Percentiles rank a stretch among this genome's conserved stretches.
phyloP scores from a whole-genome alignment of 257 asterid species.

The Capsicum chinense region DNA sequence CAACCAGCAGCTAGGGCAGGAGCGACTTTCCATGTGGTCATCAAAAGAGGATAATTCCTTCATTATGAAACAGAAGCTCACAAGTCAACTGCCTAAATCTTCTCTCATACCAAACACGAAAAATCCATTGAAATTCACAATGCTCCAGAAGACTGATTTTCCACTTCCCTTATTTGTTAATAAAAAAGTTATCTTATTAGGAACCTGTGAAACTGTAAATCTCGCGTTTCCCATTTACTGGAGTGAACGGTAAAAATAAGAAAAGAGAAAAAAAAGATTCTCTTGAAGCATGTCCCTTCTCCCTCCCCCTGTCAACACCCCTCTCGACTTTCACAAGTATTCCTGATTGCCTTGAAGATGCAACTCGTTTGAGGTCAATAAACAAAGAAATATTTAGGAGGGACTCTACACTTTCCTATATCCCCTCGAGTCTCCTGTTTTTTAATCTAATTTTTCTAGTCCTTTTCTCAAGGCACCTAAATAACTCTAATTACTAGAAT shows the following conservation, averaged over 20 bases:
- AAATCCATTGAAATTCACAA: background rate
- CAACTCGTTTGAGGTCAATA: background rate
- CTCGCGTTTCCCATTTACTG: background rate
- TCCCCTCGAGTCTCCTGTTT: background rate
- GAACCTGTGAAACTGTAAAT: background rate
- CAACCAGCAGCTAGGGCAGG: constrained; percentile 99
- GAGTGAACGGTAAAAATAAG: background rate
- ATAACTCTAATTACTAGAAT: background rate
- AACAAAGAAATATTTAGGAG: constrained; percentile 1
- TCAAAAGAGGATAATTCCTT: constrained; percentile 95
- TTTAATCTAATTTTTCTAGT: background rate
- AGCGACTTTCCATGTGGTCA: constrained; percentile 99
- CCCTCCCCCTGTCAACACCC: background rate
- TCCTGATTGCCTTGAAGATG: constrained; percentile 6
- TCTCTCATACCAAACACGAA: background rate
- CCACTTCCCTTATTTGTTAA: background rate
- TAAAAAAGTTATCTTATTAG: background rate
- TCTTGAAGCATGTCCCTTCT: background rate
- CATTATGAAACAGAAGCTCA: constrained; percentile 30
- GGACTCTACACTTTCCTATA: background rate
- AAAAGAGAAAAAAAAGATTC: background rate
- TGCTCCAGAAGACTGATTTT: background rate
- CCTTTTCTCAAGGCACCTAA: background rate
- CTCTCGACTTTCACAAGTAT: background rate
- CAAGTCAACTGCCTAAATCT: background rate